A percentile compares a stretch with the other conserved stretches of the same genome.
These are phyloP conservation scores for Aspergillus fischeri DNA, from an alignment of 2,329 filamentous ascomycete species.

Conservation along the genomic window DNA sequence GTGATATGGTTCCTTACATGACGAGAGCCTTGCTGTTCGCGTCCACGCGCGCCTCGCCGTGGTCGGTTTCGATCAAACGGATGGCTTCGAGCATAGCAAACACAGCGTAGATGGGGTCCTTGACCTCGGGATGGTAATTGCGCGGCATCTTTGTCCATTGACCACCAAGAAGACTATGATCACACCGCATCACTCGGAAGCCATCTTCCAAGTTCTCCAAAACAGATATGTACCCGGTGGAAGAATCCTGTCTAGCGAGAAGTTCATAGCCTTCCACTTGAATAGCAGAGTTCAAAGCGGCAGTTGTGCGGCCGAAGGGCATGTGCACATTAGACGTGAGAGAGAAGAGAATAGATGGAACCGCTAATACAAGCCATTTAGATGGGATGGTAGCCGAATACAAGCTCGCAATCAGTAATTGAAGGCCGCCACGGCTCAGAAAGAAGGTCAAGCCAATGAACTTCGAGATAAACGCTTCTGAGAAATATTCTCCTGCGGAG, in stretches of 20 bases:
- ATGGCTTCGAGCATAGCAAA: conserved; percentile 94
- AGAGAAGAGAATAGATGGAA: conserved; percentile 65
- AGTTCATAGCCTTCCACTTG: conserved; percentile 65
- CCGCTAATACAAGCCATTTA: conserved; percentile 59
- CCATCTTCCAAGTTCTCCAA: conserved; percentile 67
- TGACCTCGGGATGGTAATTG: conserved; percentile 53
- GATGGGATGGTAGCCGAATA: conserved; percentile 68
- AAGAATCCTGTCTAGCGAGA: conserved; percentile 75
- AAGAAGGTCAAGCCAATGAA: conserved; percentile 60
- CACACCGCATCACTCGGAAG: conserved; percentile 82
- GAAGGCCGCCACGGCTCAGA: conserved; percentile 67
- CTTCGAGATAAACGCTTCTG: conserved; percentile 39
- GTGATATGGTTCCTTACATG: conserved; percentile 57
- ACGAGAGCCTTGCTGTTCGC: conserved; percentile 74
- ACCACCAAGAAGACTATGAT: conserved; percentile 89
- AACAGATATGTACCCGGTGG: conserved; percentile 90
- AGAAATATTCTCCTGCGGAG: conserved; percentile 44
- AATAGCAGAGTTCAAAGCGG: conserved; percentile 63
- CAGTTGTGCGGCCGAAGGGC: conserved; percentile 56
- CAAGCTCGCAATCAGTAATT: conserved; percentile 61
- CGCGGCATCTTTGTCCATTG: conserved; percentile 66
- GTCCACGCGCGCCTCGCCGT: conserved; percentile 45
- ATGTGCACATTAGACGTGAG: conserved; percentile 71
- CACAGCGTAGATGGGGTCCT: conserved; percentile 91
- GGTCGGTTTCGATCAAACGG: conserved; percentile 64